phyloP scores from a whole-genome alignment of 768 basidiomycete species.

The Roridomyces roridus region DNA sequence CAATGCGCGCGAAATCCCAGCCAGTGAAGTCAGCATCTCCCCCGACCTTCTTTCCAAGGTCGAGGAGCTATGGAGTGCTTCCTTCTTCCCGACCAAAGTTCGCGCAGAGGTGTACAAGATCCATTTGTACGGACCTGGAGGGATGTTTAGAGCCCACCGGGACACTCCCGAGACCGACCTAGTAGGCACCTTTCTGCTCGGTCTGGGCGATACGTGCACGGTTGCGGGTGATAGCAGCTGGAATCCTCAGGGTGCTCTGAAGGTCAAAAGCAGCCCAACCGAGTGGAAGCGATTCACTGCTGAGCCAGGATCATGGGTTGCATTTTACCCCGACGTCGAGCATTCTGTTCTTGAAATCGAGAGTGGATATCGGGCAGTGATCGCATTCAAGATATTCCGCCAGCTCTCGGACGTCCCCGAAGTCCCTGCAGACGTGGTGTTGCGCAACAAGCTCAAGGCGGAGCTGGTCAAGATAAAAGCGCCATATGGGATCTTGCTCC shows the following conservation, averaged over 20 bases:
- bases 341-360: constrained; percentile 23
- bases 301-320: constrained; percentile 26
- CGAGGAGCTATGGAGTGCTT: constrained; percentile 23
- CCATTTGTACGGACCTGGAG: constrained; percentile 34
- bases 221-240: not conserved
- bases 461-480: constrained; percentile 5
- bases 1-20: constrained; percentile 28
- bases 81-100: constrained; percentile 22
- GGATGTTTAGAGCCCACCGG: constrained; percentile 31
- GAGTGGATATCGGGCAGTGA: constrained; percentile 30
- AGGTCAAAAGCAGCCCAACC: not conserved
- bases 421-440: not conserved
- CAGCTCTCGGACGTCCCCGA: not conserved
- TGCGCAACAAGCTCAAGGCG: not conserved
- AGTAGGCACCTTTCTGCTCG: constrained; percentile 39
- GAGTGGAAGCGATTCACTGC: constrained; percentile 1
- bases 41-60: constrained; percentile 14
- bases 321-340: constrained; percentile 36
- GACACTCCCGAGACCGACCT: constrained; percentile 32
- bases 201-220: constrained; percentile 29
- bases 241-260: not conserved
- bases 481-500: constrained; percentile 31
- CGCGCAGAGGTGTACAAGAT: constrained; percentile 36
- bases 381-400: constrained; percentile 36
- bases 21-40: constrained; percentile 23